These are phyloP conservation scores for Pholiota conissans DNA, from an alignment of 768 basidiomycete species.

Conservation along the genomic window DNA sequence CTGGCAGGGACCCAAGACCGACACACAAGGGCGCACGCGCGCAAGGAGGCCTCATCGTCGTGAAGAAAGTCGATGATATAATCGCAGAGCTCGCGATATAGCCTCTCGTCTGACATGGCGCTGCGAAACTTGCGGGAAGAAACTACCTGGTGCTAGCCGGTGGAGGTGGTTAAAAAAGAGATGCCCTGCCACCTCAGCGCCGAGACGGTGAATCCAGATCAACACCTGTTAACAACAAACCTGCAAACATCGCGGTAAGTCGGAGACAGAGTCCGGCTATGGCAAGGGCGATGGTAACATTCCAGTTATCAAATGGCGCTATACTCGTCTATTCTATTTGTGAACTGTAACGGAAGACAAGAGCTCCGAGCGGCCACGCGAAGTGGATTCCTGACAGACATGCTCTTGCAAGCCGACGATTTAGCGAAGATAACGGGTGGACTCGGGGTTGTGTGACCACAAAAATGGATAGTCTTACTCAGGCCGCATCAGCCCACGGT, in stretches of 20 bases:
- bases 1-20: constrained; percentile 25
- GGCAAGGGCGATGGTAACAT: neutral
- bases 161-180: neutral
- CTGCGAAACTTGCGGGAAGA: neutral
- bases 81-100: constrained; percentile 24
- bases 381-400: neutral
- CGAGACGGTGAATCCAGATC: neutral
- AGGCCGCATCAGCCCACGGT: neutral
- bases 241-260: constrained; percentile 2
- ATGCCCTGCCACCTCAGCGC: neutral
- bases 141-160: neutral
- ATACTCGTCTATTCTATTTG: neutral
- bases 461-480: neutral
- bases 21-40: constrained; percentile 25
- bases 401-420: neutral
- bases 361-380: constrained; percentile 1
- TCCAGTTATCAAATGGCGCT: constrained; percentile 5
- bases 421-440: neutral
- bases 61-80: constrained; percentile 29
- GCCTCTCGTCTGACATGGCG: constrained; percentile 12
- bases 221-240: constrained; percentile 8
- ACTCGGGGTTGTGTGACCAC: neutral
- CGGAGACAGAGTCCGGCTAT: constrained; percentile 1
- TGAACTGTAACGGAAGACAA: too few species aligned
- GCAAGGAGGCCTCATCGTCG: constrained; percentile 21